Conservation (phyloP, 768 basidiomycete species). For the Galerina sulciceps region DNA sequence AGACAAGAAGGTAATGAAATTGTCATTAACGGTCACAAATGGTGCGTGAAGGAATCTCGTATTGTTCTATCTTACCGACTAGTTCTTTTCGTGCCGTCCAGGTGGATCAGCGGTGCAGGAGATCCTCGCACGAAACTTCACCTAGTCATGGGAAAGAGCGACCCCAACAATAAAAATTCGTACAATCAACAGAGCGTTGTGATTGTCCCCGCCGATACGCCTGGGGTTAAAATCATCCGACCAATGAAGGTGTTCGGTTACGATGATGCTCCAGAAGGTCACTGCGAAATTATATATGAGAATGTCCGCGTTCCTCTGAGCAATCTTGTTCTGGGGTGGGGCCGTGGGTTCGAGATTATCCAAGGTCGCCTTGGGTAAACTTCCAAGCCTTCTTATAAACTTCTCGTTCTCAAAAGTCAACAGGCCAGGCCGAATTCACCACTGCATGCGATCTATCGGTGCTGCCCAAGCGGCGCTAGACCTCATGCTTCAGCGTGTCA, state of each 20-base stretch:
- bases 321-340: constrained; percentile 91
- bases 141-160: constrained; percentile 94
- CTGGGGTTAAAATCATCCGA: constrained; percentile 89
- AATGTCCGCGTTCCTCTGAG: constrained; percentile 87
- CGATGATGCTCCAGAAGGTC: constrained; percentile 95
- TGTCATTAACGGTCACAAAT: constrained; percentile 96
- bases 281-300: constrained; percentile 93
- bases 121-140: constrained; percentile 90
- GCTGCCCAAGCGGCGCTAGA: constrained; percentile 85
- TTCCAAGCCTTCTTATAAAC: neutral
- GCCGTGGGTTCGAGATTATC: constrained; percentile 95
- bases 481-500: constrained; percentile 87
- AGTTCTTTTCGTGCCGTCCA: constrained; percentile 27
- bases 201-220: constrained; percentile 86
- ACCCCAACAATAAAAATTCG: constrained; percentile 75
- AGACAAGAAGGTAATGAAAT: constrained; percentile 84
- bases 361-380: constrained; percentile 92
- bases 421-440: constrained; percentile 94
- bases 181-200: constrained; percentile 94
- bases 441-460: constrained; percentile 98
- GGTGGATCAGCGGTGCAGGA: constrained; percentile 98
- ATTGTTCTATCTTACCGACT: neutral
- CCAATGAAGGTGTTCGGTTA: constrained; percentile 94
- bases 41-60: constrained; percentile 47
- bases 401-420: neutral